Base-by-base conservation (phyloP, 2,329 filamentous ascomycete species). In the Aureobasidium lini region DNA sequence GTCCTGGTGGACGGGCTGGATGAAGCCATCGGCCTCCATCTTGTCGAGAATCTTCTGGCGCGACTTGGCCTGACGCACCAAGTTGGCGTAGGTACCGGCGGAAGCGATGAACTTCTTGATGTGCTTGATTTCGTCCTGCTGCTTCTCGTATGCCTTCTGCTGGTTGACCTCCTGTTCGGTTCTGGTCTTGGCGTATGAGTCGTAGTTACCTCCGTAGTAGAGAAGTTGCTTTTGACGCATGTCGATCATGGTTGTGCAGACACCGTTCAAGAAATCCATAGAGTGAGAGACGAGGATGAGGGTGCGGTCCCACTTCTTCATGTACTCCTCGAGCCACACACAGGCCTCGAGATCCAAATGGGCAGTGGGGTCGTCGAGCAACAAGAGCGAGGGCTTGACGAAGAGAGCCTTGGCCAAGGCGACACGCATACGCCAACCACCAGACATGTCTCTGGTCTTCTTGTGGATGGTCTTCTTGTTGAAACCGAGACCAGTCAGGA, bases 81-180 rank as follows among this genome's bases (percentile, higher is more conserved):
- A 83, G 81, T 99, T 99, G 84, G 95, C 94, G 72, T 99, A 99
- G 62, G 94, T 99, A 92, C 95, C 94, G 60, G 94, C 94, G 63
- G 93, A 96, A 71, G 95, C 94, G 75, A 99, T 99, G 83, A 99
- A 99, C 80, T 97, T 96, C 83, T 99, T 97, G 83, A 99, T 99
- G 82, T 99, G 95, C 67, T 86, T 84, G 75, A 99, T 99, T 81
- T 99, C 94, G 64, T 99, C 94, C 75, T 99, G 94, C 76, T 99
- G 94, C 83, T 99, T 99, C 75, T 89, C 82, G 81, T 99, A 99
- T 64, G 94, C 94, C 83, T 97, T 99, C 85, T 89, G 90, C 81
- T 99, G 94, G 81, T 99, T 99, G 76, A 87, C 86, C 79, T 99
- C 94, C 77, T 96, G 88, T 78, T 99, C 94, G 59, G 83, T 78